Evolutionary conservation across 192 early-diverging fungal species (phyloP).

Genomic region (Rhizophagus clarus): DNA sequence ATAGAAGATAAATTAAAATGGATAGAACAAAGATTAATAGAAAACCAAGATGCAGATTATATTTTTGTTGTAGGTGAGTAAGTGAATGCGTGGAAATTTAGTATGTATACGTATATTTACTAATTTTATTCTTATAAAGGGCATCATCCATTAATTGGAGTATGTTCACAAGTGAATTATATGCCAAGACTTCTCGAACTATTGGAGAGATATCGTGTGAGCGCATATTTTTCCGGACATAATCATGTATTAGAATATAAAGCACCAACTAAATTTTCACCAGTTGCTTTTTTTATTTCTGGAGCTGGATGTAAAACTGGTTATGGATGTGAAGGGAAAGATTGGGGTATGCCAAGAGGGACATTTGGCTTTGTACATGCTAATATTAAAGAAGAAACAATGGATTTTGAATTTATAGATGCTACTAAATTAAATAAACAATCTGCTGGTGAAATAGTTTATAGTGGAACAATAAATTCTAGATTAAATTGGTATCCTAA

Average conservation of each 20-base stretch:
- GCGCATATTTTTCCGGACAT: conserved; percentile 22
- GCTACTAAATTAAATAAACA: background rate
- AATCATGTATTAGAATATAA: conserved; percentile 26
- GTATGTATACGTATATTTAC: background rate
- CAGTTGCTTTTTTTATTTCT: conserved; percentile 17
- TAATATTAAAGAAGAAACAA: background rate
- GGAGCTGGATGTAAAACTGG: conserved; percentile 16
- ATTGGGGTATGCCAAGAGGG: conserved; percentile 18
- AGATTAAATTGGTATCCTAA: conserved; percentile 15
- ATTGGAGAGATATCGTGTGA: conserved; percentile 14
- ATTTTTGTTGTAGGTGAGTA: conserved; percentile 17
- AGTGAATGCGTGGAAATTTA: background rate
- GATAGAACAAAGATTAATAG: conserved; percentile 18
- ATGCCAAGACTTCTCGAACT: background rate
- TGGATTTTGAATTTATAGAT: conserved; percentile 24
- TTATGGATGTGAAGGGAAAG: background rate
- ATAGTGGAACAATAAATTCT: background rate
- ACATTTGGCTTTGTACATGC: conserved; percentile 22
- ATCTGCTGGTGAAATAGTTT: conserved; percentile 8
- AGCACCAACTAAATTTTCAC: background rate
- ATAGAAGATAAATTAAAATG: conserved; percentile 13
- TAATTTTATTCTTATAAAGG: conserved; percentile 6
- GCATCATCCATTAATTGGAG: conserved; percentile 26
- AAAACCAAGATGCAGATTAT: background rate
- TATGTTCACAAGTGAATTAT: background rate